A percentile compares a stretch with the other conserved stretches of the same genome.
These are phyloP conservation scores for Exophiala spinifera DNA, from an alignment of 2,329 filamentous ascomycete genomes.

Conservation along the genomic window DNA sequence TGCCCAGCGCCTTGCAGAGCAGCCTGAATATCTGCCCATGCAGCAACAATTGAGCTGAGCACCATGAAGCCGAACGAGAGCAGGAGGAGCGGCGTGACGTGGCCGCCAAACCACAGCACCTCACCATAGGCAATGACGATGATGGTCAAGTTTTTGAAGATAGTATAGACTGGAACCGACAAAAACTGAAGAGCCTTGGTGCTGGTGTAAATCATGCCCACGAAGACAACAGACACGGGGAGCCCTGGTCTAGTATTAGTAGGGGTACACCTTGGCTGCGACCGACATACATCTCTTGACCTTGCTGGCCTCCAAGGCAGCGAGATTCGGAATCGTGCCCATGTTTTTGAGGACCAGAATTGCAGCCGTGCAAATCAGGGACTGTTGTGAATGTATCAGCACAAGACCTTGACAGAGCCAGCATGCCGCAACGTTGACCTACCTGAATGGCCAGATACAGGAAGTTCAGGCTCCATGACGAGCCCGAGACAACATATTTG, in stretches of 20 bases:
- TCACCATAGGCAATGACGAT: conserved; percentile 98
- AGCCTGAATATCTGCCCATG: conserved; percentile 94
- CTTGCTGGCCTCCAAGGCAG: conserved; percentile 81
- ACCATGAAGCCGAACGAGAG: conserved; percentile 98
- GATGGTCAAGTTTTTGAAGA: conserved; percentile 99
- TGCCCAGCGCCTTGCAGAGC: conserved; percentile 73
- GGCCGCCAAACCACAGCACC: conserved; percentile 96
- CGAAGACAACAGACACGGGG: conserved; percentile 88
- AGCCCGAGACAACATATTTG: conserved; percentile 93
- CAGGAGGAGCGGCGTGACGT: conserved; percentile 79
- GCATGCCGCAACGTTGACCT: conserved; percentile 36
- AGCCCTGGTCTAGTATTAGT: conserved; percentile 64
- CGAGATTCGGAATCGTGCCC: conserved; percentile 72
- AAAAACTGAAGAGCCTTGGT: conserved; percentile 95
- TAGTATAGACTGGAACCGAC: conserved; percentile 97
- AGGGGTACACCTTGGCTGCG: background rate
- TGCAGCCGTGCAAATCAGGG: conserved; percentile 79
- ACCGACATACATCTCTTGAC: conserved; percentile 82
- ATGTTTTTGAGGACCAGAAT: conserved; percentile 78
- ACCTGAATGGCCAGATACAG: conserved; percentile 92
- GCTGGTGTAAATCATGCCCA: conserved; percentile 98
- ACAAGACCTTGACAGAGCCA: background rate
- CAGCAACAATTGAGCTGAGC: conserved; percentile 86
- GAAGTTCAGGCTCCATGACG: conserved; percentile 92
- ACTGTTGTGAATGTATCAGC: conserved; percentile 51